Evolutionary conservation across 192 early-diverging fungal species (phyloP).

Genomic region (Coemansia sp.): DNA sequence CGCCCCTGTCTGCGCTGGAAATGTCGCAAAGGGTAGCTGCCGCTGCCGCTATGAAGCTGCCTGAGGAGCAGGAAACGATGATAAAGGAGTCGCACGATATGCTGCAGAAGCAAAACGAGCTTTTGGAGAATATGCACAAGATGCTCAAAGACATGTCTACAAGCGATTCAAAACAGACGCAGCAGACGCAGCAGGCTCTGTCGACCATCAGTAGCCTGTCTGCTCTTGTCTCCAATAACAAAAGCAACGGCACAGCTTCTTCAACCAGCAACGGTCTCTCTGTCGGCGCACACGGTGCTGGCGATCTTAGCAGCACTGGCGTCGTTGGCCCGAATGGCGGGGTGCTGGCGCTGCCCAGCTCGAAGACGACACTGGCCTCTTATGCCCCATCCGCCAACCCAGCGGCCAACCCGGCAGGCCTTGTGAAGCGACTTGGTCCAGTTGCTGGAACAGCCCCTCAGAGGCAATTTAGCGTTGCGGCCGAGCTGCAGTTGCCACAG

Average conservation of each 20-base stretch:
- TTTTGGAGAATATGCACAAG: constrained; percentile 21
- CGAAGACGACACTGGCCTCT: neutral
- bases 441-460: neutral
- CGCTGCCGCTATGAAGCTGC: constrained; percentile 8
- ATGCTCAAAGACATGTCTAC: constrained; percentile 23
- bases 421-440: neutral
- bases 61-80: constrained; percentile 30
- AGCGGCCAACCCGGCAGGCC: neutral
- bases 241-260: neutral
- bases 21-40: constrained; percentile 1
- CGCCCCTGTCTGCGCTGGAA: neutral
- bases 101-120: constrained; percentile 29
- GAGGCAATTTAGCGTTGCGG: neutral
- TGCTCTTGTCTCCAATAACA: constrained; percentile 21
- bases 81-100: constrained; percentile 43
- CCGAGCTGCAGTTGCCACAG: constrained; percentile 3
- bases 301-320: neutral
- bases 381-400: too few relatives aligned
- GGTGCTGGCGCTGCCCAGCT: neutral
- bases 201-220: constrained; percentile 28
- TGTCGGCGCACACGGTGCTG: neutral
- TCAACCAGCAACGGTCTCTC: neutral
- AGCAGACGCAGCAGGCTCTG: constrained; percentile 29
- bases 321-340: neutral
- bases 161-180: constrained; percentile 7